phyloP scores from a whole-genome alignment of 2,329 filamentous ascomycete genomes.

The Orbilia blumenaviensis region DNA sequence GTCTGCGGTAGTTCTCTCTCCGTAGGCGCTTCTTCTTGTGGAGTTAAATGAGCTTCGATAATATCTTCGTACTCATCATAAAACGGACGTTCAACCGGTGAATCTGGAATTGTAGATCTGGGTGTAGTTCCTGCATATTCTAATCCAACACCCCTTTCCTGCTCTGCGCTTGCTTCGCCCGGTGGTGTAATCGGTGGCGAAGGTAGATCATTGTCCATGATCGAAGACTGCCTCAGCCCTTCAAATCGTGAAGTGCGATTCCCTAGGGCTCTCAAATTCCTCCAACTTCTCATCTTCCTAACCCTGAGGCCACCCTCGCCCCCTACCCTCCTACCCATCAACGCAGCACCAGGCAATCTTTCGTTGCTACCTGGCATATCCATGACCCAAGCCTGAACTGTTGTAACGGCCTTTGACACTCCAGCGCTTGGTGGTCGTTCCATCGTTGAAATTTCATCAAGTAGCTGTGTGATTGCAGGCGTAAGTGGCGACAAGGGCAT shows the following conservation, averaged over 20 bases:
- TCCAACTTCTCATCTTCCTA: constrained; percentile 48
- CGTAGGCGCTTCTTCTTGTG: neutral
- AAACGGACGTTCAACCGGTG: constrained; percentile 46
- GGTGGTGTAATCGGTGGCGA: constrained; percentile 52
- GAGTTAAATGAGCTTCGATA: constrained; percentile 39
- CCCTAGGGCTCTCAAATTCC: constrained; percentile 45
- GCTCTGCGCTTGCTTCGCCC: neutral
- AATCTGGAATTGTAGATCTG: constrained; percentile 21
- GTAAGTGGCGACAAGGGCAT: constrained; percentile 33
- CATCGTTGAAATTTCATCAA: constrained; percentile 41
- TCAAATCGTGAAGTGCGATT: constrained; percentile 43
- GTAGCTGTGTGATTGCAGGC: constrained; percentile 23
- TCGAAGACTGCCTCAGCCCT: constrained; percentile 1
- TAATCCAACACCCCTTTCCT: neutral
- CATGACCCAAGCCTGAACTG: constrained; percentile 50
- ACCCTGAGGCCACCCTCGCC: constrained; percentile 18
- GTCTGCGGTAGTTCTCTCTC: neutral
- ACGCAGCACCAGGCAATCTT: neutral
- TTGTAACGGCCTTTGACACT: constrained; percentile 30
- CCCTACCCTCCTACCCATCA: constrained; percentile 3
- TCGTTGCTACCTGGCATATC: constrained; percentile 33
- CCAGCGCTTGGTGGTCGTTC: constrained; percentile 34
- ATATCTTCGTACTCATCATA: constrained; percentile 51
- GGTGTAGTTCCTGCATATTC: constrained; percentile 2
- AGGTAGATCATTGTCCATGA: constrained; percentile 13